phyloP scores from a whole-genome alignment of 1,139 yeast species.

The Blastobotrys aristatus region DNA sequence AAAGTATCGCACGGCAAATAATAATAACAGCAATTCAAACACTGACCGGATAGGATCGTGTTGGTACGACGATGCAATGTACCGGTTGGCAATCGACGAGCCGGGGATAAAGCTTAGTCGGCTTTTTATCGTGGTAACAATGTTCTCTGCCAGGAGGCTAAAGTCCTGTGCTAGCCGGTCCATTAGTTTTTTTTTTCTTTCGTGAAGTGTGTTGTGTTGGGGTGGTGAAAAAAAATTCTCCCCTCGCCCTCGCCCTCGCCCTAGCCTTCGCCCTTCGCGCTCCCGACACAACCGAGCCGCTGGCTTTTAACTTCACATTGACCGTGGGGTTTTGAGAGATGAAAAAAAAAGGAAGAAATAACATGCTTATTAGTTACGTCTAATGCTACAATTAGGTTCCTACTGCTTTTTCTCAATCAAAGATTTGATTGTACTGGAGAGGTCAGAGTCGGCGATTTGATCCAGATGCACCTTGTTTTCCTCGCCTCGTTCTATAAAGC shows the following conservation, averaged over 20 bases:
- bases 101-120: conserved; percentile 52
- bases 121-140: conserved; percentile 24
- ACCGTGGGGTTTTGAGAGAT: too few species aligned
- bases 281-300: too few species aligned
- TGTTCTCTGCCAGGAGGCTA: conserved; percentile 26
- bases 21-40: conserved; percentile 67
- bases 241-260: too few species aligned
- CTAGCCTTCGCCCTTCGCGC: too few species aligned
- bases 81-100: conserved; percentile 66
- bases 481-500: conserved; percentile 28
- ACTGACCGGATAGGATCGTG: conserved; percentile 90
- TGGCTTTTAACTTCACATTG: too few species aligned
- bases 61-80: conserved; percentile 83
- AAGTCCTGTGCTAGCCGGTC: conserved; percentile 22
- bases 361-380: too few species aligned
- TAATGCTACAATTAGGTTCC: background rate
- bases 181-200: conserved; percentile 11
- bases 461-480: conserved; percentile 33
- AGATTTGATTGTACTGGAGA: conserved; percentile 20
- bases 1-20: conserved; percentile 86
- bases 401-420: conserved; percentile 17
- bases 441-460: conserved; percentile 25
- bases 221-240: too few species aligned
- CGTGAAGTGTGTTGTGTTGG: background rate
- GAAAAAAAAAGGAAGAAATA: too few species aligned